Percentiles rank a stretch among this genome's conserved stretches.
Conservation (phyloP, 1,139 yeast species). For the Pichia sp. region DNA sequence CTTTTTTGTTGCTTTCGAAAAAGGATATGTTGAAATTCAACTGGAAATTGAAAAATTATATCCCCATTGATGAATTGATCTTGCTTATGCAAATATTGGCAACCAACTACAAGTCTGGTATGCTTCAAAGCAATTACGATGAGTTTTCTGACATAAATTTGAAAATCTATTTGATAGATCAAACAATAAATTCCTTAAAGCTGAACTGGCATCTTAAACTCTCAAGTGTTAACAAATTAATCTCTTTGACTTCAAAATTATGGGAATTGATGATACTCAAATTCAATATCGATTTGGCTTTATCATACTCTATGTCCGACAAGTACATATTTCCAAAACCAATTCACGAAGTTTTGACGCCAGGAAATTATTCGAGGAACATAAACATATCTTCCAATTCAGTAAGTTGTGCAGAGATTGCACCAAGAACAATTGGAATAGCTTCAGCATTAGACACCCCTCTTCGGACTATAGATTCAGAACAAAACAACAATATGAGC, state of each 20-base stretch:
- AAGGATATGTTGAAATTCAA: constrained; percentile 38
- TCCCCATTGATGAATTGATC: constrained; percentile 59
- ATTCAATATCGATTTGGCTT: constrained; percentile 16
- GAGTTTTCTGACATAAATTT: constrained; percentile 21
- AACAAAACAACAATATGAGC: background rate
- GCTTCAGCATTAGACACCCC: constrained; percentile 12
- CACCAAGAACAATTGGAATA: constrained; percentile 36
- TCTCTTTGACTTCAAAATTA: constrained; percentile 22
- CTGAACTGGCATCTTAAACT: constrained; percentile 25
- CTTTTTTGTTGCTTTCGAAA: constrained; percentile 45
- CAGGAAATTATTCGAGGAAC: background rate
- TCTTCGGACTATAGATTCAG: background rate
- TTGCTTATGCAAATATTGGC: constrained; percentile 49
- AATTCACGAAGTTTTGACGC: background rate
- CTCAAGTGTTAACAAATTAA: constrained; percentile 24
- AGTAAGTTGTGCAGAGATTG: constrained; percentile 33
- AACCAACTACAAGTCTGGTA: constrained; percentile 46
- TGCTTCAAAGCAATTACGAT: constrained; percentile 13
- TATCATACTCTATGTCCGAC: constrained; percentile 24
- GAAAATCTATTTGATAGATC: constrained; percentile 25
- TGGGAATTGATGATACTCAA: constrained; percentile 27
- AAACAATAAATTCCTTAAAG: constrained; percentile 21
- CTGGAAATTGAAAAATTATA: constrained; percentile 57
- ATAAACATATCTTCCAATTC: constrained; percentile 6
- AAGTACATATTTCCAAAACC: constrained; percentile 19